Evolutionary conservation across 2,329 filamentous ascomycete genomes (phyloP).

Genomic region (Aspergillus neotritici): DNA sequence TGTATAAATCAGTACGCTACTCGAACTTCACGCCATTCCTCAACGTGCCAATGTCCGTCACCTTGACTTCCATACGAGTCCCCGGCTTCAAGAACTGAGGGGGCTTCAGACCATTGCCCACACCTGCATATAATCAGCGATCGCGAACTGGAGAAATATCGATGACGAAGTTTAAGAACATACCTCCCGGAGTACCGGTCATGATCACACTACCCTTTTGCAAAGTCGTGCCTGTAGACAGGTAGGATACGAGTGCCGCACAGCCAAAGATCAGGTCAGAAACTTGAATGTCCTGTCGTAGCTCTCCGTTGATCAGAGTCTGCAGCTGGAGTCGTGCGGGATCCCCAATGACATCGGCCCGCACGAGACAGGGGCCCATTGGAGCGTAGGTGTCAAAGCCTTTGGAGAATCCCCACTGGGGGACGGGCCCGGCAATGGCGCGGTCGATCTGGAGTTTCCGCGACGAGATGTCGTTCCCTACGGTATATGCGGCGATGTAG

Average conservation of each 20-base stretch:
- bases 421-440: slow-evolving; percentile 13
- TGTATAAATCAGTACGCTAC: neutral
- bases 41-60: neutral
- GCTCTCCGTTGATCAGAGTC: slow-evolving; percentile 33
- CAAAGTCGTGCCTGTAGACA: slow-evolving; percentile 36
- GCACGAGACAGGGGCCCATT: slow-evolving; percentile 35
- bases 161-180: no score
- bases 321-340: slow-evolving; percentile 28
- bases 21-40: neutral
- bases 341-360: slow-evolving; percentile 25
- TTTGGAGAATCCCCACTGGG: slow-evolving; percentile 39
- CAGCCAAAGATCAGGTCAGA: slow-evolving; percentile 37
- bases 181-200: slow-evolving; percentile 33
- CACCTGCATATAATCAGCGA: no score
- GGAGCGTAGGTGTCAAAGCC: slow-evolving; percentile 36
- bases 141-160: no score
- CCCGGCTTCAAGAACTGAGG: neutral
- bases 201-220: slow-evolving; percentile 37
- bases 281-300: slow-evolving; percentile 35
- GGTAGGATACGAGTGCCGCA: slow-evolving; percentile 29
- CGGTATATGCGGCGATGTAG: slow-evolving; percentile 31
- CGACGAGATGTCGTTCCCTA: slow-evolving; percentile 30
- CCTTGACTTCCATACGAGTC: neutral
- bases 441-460: slow-evolving; percentile 26
- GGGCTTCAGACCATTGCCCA: neutral